Conservation (phyloP, 139 green algal genomes). For the Picochlorum sp. region DNA sequence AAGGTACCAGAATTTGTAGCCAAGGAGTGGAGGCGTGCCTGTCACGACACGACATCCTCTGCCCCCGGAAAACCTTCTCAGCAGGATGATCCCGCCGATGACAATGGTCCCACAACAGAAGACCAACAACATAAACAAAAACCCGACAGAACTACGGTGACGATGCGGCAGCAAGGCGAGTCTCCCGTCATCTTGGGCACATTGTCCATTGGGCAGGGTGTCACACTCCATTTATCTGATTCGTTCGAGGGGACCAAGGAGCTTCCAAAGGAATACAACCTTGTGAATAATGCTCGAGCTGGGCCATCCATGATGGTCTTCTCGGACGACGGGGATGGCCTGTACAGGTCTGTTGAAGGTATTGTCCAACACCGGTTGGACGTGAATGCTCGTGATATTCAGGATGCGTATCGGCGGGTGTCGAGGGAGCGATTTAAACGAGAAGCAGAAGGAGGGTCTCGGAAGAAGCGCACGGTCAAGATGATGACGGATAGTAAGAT, state of each 20-base stretch:
- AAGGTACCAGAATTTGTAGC: conserved; percentile 46
- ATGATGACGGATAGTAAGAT: conserved; percentile 20
- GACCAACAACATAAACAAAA: too few relatives aligned
- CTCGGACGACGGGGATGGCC: conserved; percentile 6
- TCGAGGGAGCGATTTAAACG: conserved; percentile 16
- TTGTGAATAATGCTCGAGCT: conserved; percentile 11
- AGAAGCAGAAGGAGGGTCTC: not conserved
- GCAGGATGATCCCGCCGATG: too few relatives aligned
- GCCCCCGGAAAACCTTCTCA: too few relatives aligned
- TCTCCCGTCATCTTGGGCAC: too few relatives aligned
- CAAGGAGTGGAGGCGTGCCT: conserved; percentile 32
- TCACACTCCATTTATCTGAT: not conserved
- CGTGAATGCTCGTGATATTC: conserved; percentile 22
- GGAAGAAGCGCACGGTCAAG: conserved; percentile 10
- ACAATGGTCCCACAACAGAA: too few relatives aligned
- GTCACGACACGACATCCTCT: not conserved
- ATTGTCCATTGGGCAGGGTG: too few relatives aligned
- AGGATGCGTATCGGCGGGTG: conserved; percentile 29
- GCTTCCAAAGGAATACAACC: conserved; percentile 18
- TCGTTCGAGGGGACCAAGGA: not conserved
- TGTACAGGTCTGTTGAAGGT: conserved; percentile 27
- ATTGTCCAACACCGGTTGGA: conserved; percentile 37
- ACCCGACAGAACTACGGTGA: not conserved
- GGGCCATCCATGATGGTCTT: conserved; percentile 27
- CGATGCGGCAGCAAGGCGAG: not conserved